Evolutionary conservation across 345 rosid genomes (phyloP), one percentile per base, ranked within the genome.

Genomic region (Camelina laxa): DNA sequence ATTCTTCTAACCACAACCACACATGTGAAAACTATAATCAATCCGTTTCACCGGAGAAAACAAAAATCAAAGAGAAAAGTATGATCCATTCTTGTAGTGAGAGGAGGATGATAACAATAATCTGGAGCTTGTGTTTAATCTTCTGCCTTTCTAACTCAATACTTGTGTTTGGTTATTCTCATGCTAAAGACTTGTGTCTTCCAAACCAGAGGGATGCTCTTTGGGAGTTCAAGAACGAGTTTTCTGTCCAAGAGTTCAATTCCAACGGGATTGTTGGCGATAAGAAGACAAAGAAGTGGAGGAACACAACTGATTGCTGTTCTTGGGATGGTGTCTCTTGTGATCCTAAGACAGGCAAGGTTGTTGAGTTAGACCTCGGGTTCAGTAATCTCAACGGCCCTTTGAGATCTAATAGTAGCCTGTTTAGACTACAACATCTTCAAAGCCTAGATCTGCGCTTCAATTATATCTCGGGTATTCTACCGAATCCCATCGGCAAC

Each of bases 251-350:
- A 22, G 14, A 3, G 10, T 30, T 64, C 21, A 0, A 1, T 45
- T 15, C 6, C 8, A 0, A 44, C 9, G 35, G 41, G 69, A 27
- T 15, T 6, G 5, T 2, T 44, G 21, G 3, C 38, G 58, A 49
- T 38, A 24, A 17, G 21, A 72, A 72, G 72, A 58, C 42, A 45
- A n/a, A 66, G 50, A n/a, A 1, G 2, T 67, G 79, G 79, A 59
- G 1, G n/a, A 45, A 64, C 47, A 64, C 20, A 14, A 61, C 41
- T 16, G 48, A 73, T 73, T 73, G 70, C 0, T 73, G 77, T 30
- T 64, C 56, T 12, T 73, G 77, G 71, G 56, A 14, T 10, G 82
- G 82, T 6, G n/a, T 79, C 62, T 54, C 5, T 15, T 79, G 79
- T 75, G 49, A 79, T 54, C 16, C 3, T 1, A 56, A 44, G 39